Evolutionary conservation across 2,329 filamentous ascomycete genomes (phyloP), one percentile per base, ranked within the genome.

Genomic region (Endoconidiophora laricicola): DNA sequence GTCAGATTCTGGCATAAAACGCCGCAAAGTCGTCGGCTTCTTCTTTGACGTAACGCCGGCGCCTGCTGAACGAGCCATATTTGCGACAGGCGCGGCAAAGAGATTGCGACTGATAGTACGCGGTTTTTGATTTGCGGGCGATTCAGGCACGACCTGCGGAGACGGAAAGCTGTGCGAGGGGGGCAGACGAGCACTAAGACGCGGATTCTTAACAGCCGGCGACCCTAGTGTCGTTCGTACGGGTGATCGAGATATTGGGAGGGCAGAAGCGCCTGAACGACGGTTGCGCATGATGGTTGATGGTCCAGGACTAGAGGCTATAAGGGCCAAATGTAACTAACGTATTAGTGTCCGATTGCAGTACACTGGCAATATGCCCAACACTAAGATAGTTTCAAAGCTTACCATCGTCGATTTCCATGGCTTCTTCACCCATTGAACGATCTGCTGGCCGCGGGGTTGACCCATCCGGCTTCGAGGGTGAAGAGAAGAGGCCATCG

Each of bases 401-500:
- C 47, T 22, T 41, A 53, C 51, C 48, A 33, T 50, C 22, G 22
- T 53, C 72, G 50, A 75, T 67, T 22, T 73, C 71, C 71, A 76
- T 75, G 40, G 72, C 71, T 56, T 71, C 60, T 56, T 72, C 58
- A 55, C 68, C 59, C 57, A 38, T 63, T 55, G 23, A 58, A 10
- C 63, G 61, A 3, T 60, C 57, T 7, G 60, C 58, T n/a, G 61
- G 59, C 14, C 60, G 54, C 58, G 64, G 58, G 46, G 56, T 41
- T 44, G 57, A 53, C 26, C 58, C 55, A 54, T 53, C 48, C 22
- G 44, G 38, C 59, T 80, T 83, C 56, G 78, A 75, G 12, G 88
- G 87, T 18, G 88, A 94, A 6, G 88, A 95, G 64, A 94, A 94
- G 56, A 96, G 78, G 57, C 78, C 78, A 36, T 90, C 84, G 52